These are phyloP conservation scores for Chaetomium olivaceum DNA, from an alignment of 2,329 filamentous ascomycete species.

Conservation along the genomic window DNA sequence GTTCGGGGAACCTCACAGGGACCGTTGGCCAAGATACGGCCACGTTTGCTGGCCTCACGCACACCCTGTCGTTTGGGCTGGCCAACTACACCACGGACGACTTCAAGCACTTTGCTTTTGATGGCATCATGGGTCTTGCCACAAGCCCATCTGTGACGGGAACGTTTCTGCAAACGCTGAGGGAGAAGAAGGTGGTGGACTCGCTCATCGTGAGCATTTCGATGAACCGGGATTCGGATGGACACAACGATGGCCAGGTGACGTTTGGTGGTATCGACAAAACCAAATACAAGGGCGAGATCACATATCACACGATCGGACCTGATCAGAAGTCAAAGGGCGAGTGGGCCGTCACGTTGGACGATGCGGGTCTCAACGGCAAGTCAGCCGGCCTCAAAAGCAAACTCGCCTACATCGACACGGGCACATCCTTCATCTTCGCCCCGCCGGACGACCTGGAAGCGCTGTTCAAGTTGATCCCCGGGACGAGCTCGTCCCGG, in stretches of 20 bases:
- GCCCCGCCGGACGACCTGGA: conserved; percentile 67
- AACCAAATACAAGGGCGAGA: conserved; percentile 65
- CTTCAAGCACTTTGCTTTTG: conserved; percentile 78
- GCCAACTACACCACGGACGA: conserved; percentile 70
- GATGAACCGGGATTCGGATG: conserved; percentile 66
- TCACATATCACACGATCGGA: conserved; percentile 63
- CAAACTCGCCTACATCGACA: conserved; percentile 73
- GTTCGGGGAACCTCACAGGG: conserved; percentile 73
- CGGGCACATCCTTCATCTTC: conserved; percentile 78
- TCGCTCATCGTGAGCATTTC: conserved; percentile 71
- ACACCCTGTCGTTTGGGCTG: conserved; percentile 70
- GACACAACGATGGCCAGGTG: conserved; percentile 70
- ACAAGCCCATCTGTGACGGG: conserved; percentile 60
- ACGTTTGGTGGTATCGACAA: conserved; percentile 72
- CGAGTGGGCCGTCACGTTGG: conserved; percentile 73
- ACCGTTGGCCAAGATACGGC: conserved; percentile 66
- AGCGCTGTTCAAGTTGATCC: conserved; percentile 66
- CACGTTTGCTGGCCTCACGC: conserved; percentile 63
- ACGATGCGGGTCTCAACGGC: conserved; percentile 64
- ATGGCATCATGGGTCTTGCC: conserved; percentile 81
- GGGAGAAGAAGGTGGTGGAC: conserved; percentile 54
- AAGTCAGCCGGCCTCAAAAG: conserved; percentile 53
- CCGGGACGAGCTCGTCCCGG: conserved; percentile 51
- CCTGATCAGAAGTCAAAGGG: conserved; percentile 45
- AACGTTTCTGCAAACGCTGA: conserved; percentile 67